phyloP scores from a whole-genome alignment of 768 basidiomycete species.

The Chalciporus pseudorubinellus region DNA sequence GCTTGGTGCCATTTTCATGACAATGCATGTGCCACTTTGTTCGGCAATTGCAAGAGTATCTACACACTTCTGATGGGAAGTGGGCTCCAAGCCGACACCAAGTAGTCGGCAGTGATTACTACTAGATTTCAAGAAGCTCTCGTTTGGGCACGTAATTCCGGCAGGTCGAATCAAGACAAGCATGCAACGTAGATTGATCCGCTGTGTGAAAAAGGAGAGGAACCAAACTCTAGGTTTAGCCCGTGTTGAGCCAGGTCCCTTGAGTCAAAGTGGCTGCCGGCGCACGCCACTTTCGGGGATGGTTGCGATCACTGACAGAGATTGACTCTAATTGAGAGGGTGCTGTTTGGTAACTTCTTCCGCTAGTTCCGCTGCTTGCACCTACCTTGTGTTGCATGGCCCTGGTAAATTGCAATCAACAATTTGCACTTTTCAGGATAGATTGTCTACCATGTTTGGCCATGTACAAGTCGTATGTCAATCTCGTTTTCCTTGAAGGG shows the following conservation, averaged over 20 bases:
- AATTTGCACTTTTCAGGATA: conserved; percentile 36
- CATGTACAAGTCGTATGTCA: conserved; percentile 12
- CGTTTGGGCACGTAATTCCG: too few relatives aligned
- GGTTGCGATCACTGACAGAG: neutral
- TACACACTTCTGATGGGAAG: neutral
- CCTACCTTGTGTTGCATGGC: conserved; percentile 19
- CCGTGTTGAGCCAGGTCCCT: too few relatives aligned
- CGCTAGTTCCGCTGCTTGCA: conserved; percentile 6
- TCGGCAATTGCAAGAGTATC: neutral
- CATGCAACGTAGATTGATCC: conserved; percentile 8
- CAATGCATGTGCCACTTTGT: neutral
- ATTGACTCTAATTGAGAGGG: conserved; percentile 16
- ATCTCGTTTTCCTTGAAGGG: conserved; percentile 21
- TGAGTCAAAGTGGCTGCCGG: too few relatives aligned
- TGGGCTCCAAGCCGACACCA: too few relatives aligned
- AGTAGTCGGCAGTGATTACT: too few relatives aligned
- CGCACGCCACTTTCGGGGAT: conserved; percentile 1
- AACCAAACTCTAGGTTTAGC: neutral
- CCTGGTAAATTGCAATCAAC: conserved; percentile 23
- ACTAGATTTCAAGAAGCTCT: too few relatives aligned
- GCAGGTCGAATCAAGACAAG: neutral
- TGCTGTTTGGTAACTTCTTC: conserved; percentile 23
- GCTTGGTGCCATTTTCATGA: neutral
- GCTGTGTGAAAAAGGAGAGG: neutral
- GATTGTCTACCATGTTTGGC: conserved; percentile 28